These are phyloP conservation scores for Colletotrichum sansevieriae DNA, from an alignment of 2,329 filamentous ascomycete species.

Conservation along the genomic window DNA sequence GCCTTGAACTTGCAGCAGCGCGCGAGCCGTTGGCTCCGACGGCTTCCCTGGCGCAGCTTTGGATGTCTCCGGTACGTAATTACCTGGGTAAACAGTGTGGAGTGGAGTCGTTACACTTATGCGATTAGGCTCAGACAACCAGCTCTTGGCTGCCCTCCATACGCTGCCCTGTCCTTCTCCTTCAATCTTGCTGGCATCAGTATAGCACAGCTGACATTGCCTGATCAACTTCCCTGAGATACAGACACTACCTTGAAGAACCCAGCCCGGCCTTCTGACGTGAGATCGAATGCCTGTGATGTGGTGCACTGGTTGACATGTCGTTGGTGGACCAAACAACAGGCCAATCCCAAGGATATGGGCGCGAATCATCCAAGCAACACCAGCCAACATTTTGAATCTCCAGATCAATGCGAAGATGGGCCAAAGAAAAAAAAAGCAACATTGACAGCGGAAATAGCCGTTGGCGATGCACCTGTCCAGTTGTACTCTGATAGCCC, in stretches of 20 bases:
- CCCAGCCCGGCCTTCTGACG: neutral
- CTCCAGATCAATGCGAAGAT: slow-evolving; percentile 25
- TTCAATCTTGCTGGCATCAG: slow-evolving; percentile 24
- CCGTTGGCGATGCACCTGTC: neutral
- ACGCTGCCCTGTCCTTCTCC: slow-evolving; percentile 8
- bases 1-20: slow-evolving; percentile 15
- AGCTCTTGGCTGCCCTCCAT: neutral
- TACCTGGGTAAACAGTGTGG: neutral
- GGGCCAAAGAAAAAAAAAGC: neutral
- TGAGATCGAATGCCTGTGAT: neutral
- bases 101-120: neutral
- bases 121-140: neutral
- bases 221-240: slow-evolving; percentile 24
- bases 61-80: no score
- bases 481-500: neutral
- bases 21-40: slow-evolving; percentile 26
- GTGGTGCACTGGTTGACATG: neutral
- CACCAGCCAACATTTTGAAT: slow-evolving; percentile 15
- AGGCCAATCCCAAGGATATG: slow-evolving; percentile 2
- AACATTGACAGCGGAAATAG: neutral
- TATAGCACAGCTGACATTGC: slow-evolving; percentile 10
- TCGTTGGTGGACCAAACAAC: neutral
- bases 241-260: neutral
- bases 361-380: slow-evolving; percentile 24
- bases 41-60: slow-evolving; percentile 1